Base-by-base conservation (phyloP, 768 basidiomycete species). In the Suillus paluster region DNA sequence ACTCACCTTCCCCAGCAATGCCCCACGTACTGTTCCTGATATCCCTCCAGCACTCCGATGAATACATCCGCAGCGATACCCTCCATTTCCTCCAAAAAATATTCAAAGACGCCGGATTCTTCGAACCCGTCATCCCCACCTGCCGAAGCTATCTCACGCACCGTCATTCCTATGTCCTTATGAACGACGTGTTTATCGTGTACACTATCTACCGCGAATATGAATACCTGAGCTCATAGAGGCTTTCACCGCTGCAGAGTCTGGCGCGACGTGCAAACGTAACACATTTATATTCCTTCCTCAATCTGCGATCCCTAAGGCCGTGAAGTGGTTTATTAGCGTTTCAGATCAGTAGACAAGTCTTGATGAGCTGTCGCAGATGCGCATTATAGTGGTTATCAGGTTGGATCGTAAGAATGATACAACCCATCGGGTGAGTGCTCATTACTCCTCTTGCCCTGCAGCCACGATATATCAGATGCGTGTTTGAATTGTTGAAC, bases 51-150 rank as follows among this genome's bases (percentile, higher is more conserved):
- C 97, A 99, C 71, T 95, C 97, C 10, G 99, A 99, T 70, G 97
- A 99, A 81, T 99, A 98, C 75, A 97, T 99, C 69, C 92, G 97
- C 42, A 97, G 97, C 50, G 94, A 95, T n/a, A 96, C 94, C 12
- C 86, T 99, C 38, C 91, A 97, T 30, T 97, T 96, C 79, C 84
- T 99, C 14, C 94, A 97, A 79, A 99, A 99, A 80, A 91, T 99
- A 57, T 84, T 91, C n/a, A 91, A 92, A 75, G 97, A 99, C 67
- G 81, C 87, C 4, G 97, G 99, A 74, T 86, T 99, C 14, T 86
- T 99, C 33, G 97, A 99, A 79, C 97, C 97, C 25, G 86, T 99
- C 64, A 85, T 99, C 63, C 97, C 97, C 14, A 95, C 90, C 45
- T 94, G 94, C 73, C 89, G 97, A 33, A 82, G 92, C 38, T 98